These are phyloP conservation scores for Luzula sylvatica DNA, from an alignment of 176 grass and related monocot species.

Conservation along the genomic window DNA sequence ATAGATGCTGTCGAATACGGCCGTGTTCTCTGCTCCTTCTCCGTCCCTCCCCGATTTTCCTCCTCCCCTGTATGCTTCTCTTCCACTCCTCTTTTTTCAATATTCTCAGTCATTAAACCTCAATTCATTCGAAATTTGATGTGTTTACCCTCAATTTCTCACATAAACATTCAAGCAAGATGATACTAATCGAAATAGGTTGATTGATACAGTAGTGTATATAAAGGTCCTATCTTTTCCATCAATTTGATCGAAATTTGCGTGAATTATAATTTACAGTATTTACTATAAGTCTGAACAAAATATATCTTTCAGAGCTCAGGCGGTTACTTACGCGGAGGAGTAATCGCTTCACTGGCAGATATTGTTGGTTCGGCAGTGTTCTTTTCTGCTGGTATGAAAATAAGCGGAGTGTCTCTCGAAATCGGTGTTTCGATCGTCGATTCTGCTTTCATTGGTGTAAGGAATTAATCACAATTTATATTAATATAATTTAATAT, in stretches of 20 bases:
- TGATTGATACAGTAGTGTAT: neutral
- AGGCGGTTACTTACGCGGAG: conserved; percentile 39
- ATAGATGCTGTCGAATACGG: conserved; percentile 38
- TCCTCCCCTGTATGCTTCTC: conserved; percentile 5
- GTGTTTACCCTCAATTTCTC: neutral
- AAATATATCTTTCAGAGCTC: conserved; percentile 33
- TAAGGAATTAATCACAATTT: conserved; percentile 17
- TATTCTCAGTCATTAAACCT: neutral
- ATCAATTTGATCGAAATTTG: neutral
- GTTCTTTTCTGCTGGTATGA: conserved; percentile 27
- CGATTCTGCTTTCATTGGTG: conserved; percentile 42
- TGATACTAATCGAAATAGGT: too few relatives aligned
- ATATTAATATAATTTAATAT: too few relatives aligned
- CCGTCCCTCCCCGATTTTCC: conserved; percentile 42
- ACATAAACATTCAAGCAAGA: neutral
- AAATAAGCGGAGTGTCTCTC: conserved; percentile 42
- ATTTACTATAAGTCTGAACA: neutral
- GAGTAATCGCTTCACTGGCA: conserved; percentile 55
- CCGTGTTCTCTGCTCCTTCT: conserved; percentile 67
- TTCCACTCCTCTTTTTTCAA: neutral
- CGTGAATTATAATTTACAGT: neutral
- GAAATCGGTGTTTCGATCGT: conserved; percentile 62
- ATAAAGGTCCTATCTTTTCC: neutral
- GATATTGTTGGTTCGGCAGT: conserved; percentile 66
- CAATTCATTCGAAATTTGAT: conserved; percentile 9